These are phyloP conservation scores for Amanita subjunquillea DNA, from an alignment of 768 basidiomycete genomes.

Conservation along the genomic window DNA sequence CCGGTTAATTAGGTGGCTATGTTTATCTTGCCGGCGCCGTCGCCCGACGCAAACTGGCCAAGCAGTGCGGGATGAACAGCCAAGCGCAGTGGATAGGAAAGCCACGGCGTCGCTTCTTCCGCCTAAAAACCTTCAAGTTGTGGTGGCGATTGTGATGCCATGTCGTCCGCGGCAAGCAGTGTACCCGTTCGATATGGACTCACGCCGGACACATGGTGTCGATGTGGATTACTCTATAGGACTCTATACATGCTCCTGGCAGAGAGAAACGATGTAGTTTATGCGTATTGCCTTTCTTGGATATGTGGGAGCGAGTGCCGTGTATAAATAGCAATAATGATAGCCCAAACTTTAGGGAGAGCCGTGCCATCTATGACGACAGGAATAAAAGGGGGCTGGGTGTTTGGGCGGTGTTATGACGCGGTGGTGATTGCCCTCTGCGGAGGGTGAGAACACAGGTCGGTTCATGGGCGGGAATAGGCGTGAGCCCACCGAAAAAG, in stretches of 20 bases:
- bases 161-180: slow-evolving; percentile 12
- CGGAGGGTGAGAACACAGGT: slow-evolving; percentile 38
- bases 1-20: slow-evolving; percentile 1
- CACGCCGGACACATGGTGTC: slow-evolving; percentile 5
- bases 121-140: slow-evolving; percentile 20
- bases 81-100: slow-evolving; percentile 3
- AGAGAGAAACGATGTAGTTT: slow-evolving; percentile 9
- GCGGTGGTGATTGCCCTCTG: neutral
- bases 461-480: slow-evolving; percentile 22
- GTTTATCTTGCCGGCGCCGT: neutral
- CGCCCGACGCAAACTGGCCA: neutral
- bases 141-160: slow-evolving; percentile 33
- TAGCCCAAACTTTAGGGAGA: neutral
- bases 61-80: neutral
- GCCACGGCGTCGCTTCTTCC: slow-evolving; percentile 5
- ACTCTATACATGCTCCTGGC: slow-evolving; percentile 23
- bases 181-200: neutral
- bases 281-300: neutral
- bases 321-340: neutral
- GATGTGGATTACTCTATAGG: slow-evolving; percentile 23
- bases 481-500: slow-evolving; percentile 41
- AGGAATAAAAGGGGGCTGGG: neutral
- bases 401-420: neutral
- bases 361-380: no score
- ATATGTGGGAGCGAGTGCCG: neutral